These are phyloP conservation scores for Senecio squalidus DNA, from an alignment of 140 eudicot genomes.

Conservation along the genomic window DNA sequence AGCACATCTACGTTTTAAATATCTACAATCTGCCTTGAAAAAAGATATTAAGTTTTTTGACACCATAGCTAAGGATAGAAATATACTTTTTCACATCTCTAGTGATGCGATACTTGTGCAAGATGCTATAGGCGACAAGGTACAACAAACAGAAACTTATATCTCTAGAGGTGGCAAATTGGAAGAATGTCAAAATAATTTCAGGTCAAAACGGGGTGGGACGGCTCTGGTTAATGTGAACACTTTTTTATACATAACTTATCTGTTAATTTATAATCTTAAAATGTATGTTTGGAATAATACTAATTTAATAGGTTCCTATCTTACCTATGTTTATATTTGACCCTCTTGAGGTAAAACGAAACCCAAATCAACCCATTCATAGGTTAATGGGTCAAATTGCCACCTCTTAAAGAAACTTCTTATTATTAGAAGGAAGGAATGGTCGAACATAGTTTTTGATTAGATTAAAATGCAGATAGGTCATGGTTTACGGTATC, in stretches of 20 bases:
- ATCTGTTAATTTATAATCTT: too few relatives aligned
- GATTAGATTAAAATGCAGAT: slow-evolving; percentile 38
- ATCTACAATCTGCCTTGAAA: slow-evolving; percentile 63
- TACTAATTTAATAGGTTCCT: too few relatives aligned
- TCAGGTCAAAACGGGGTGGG: background rate
- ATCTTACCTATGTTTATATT: background rate
- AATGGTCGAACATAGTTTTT: background rate
- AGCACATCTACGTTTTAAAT: slow-evolving; percentile 56
- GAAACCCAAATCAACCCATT: background rate
- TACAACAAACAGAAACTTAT: slow-evolving; percentile 12
- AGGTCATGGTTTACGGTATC: slow-evolving; percentile 67
- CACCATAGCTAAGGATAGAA: slow-evolving; percentile 59
- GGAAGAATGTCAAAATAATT: background rate
- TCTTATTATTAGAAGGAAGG: background rate
- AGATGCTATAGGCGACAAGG: slow-evolving; percentile 94
- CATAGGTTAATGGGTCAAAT: background rate
- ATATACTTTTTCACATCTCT: slow-evolving; percentile 63
- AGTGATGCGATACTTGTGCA: slow-evolving; percentile 86
- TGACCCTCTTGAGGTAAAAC: background rate
- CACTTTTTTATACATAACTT: too few relatives aligned
- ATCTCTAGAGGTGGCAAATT: background rate
- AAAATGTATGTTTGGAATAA: too few relatives aligned
- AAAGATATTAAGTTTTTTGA: slow-evolving; percentile 71
- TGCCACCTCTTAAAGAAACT: background rate
- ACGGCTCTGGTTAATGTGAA: too few relatives aligned